Evolutionary conservation across 2,329 filamentous ascomycete genomes (phyloP), one percentile per base, ranked within the genome.

Genomic region (Penicillium sp.): DNA sequence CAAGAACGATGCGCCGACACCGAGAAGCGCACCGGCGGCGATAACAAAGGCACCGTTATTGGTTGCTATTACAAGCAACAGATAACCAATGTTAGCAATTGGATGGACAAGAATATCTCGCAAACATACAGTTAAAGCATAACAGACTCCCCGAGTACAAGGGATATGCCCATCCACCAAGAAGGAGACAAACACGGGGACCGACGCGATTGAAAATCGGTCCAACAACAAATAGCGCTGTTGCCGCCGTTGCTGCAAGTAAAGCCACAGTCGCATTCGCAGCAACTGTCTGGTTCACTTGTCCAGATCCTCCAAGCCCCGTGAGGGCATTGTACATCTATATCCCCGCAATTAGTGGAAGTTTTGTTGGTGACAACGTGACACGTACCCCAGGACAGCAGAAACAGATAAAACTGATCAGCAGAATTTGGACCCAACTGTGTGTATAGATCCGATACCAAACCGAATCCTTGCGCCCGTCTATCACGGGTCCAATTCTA

Each of bases 361-460:
- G 13, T 35, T 10, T 14, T 31, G n/a, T 48, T 48, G n/a, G 9
- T 21, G 19, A 3, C 13, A 11, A 16, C 13, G 22, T 37, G 29
- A 8, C 9, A 53, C 62, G 39, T 29, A 65, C 52, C 3, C 73
- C 78, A 50, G 78, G 79, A 33, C 77, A 74, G 53, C 79, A 81
- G 62, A 81, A 80, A 61, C 77, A 81, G 52, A 82, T 80, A 49
- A 81, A 70, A 64, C 77, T 78, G 55, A 81, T 80, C 49, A 81
- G 69, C 2, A 78, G 26, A 48, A 81, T 79, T 63, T 82, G 79
- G 43, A 77, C 76, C 79, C 79, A 82, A 14, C 76, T 75, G 58
- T 80, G 69, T 7, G 74, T 69, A 61, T 78, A 79, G 50, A 79
- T 51, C 11, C 59, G 61, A 48, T 63, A 58, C 13, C 63, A 14